Evolutionary conservation across 305 asterid genomes (phyloP), one percentile per base, ranked within the genome.

Genomic region (Rubia balearica): DNA sequence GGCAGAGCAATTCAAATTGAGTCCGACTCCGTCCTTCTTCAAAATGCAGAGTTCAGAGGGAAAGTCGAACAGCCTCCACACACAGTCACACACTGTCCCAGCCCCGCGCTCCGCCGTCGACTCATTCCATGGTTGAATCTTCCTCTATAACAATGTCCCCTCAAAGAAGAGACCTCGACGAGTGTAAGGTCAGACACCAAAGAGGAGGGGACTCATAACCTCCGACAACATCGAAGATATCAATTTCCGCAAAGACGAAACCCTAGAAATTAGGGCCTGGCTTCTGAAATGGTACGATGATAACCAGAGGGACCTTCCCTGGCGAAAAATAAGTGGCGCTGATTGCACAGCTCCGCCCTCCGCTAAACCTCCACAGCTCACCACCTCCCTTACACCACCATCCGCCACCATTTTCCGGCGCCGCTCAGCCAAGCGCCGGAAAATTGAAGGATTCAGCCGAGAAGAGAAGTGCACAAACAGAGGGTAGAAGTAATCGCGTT

Each of bases 291-390:
- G 98, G 99, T 91, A 91, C 82, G 92, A 86, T 51, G 64, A 73
- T 49, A 91, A 91, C 75, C 83, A 81, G 66, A 87, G 99, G 69
- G 99, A 94, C 75, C 83, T 94, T 24, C 99, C 99, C 8, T 94
- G 99, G 99, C 79, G 99, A 79, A 85, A 88, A 80, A 83, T 84
- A 71, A 87, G 66, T 4, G 75, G 71, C n/a, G 68, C 12, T 11
- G 49, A 38, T 40, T 78, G 76, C 10, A 59, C n/a, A n/a, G n/a
- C n/a, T n/a, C n/a, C n/a, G n/a, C n/a, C n/a, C n/a, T n/a, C n/a
- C n/a, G n/a, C n/a, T n/a, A n/a, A n/a, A n/a, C n/a, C n/a, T n/a
- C n/a, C n/a, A n/a, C n/a, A n/a, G n/a, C n/a, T n/a, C n/a, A n/a
- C n/a, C n/a, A n/a, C n/a, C n/a, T n/a, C n/a, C n/a, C 27, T 24